Evolutionary conservation across 73 alveolate genomes (phyloP).

Genomic region (Breviolum minutum): DNA sequence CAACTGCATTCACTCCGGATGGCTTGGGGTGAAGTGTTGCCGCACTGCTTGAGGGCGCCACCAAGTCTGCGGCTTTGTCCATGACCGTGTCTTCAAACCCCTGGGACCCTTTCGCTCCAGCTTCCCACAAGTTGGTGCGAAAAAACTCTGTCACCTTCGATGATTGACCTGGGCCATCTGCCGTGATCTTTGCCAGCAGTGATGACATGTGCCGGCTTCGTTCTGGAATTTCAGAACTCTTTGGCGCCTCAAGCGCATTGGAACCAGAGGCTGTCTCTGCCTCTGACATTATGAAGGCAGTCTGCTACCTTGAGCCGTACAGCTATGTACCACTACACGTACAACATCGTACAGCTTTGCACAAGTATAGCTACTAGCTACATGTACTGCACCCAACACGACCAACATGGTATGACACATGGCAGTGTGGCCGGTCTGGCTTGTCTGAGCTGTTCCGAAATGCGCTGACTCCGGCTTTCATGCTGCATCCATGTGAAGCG

Average conservation of each 20-base stretch:
- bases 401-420: too few species aligned
- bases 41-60: constrained; percentile 64
- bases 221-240: not conserved
- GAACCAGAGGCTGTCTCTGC: constrained; percentile 67
- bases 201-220: constrained; percentile 22
- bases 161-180: not conserved
- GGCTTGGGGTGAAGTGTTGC: constrained; percentile 55
- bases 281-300: constrained; percentile 11
- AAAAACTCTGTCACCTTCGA: constrained; percentile 60
- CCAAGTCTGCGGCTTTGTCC: constrained; percentile 69
- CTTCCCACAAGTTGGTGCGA: constrained; percentile 60
- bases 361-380: not conserved
- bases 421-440: too few species aligned
- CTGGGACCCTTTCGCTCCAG: not conserved
- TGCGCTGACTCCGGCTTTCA: not conserved
- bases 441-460: not conserved
- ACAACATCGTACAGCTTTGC: not conserved
- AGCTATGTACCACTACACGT: not conserved
- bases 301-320: constrained; percentile 23
- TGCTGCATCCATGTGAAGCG: not conserved
- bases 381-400: not conserved
- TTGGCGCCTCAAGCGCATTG: not conserved
- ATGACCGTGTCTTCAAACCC: constrained; percentile 2
- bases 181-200: constrained; percentile 23
- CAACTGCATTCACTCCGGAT: constrained; percentile 47